These are phyloP conservation scores for Solanum rostratum DNA, from an alignment of 257 asterid species.

Conservation along the genomic window DNA sequence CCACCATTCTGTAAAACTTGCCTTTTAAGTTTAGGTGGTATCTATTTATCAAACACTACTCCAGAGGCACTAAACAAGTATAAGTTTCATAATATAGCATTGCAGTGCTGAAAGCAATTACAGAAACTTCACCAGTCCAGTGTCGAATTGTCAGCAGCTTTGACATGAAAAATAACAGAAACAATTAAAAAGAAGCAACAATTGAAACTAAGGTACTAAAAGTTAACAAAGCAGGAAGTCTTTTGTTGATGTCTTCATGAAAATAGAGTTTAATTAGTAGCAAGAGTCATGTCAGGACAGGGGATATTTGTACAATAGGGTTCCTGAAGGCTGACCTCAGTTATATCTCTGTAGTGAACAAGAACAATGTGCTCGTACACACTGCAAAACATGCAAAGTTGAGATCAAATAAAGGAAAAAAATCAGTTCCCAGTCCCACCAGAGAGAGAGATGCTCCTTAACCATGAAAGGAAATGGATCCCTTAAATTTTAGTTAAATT, in stretches of 20 bases:
- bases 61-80: neutral
- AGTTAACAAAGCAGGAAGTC: neutral
- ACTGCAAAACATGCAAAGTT: slow-evolving; percentile 37
- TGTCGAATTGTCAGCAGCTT: neutral
- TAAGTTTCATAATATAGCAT: neutral
- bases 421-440: neutral
- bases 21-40: no score
- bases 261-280: neutral
- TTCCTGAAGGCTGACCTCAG: slow-evolving; percentile 47
- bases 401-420: neutral
- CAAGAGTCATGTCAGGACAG: neutral
- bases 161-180: neutral
- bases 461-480: neutral
- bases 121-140: neutral
- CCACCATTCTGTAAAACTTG: no score
- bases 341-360: slow-evolving; percentile 90
- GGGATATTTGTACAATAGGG: neutral
- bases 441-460: neutral
- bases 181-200: neutral
- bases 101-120: neutral
- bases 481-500: neutral
- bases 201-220: neutral
- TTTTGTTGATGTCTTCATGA: neutral
- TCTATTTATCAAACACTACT: no score
- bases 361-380: slow-evolving; percentile 87